These are phyloP conservation scores for Bertia moriformis DNA, from an alignment of 2,329 filamentous ascomycete species.

Conservation along the genomic window DNA sequence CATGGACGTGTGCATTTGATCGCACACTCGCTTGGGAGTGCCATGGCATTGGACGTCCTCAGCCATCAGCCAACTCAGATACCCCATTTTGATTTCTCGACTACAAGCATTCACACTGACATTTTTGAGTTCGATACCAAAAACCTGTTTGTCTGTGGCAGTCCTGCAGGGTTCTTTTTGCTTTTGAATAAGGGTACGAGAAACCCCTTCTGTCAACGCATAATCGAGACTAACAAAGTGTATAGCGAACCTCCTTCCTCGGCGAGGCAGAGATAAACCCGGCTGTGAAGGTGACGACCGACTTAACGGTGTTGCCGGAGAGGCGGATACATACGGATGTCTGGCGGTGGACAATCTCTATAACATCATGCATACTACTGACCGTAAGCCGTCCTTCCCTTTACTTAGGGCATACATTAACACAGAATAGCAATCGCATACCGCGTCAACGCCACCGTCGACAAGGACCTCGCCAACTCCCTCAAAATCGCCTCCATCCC, in stretches of 20 bases:
- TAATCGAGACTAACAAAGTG: neutral
- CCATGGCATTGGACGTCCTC: slow-evolving; percentile 56
- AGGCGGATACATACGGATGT: slow-evolving; percentile 47
- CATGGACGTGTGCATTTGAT: slow-evolving; percentile 51
- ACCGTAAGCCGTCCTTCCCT: neutral
- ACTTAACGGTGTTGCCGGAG: slow-evolving; percentile 30
- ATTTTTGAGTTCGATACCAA: slow-evolving; percentile 53
- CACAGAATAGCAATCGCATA: slow-evolving; percentile 35
- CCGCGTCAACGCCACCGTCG: slow-evolving; percentile 51
- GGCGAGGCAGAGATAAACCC: slow-evolving; percentile 39
- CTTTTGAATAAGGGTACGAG: slow-evolving; percentile 34
- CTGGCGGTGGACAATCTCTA: slow-evolving; percentile 55
- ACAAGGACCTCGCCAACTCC: slow-evolving; percentile 39
- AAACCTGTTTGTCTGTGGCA: slow-evolving; percentile 49
- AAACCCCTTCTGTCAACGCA: too few species aligned
- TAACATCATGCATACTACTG: slow-evolving; percentile 52
- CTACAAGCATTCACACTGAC: slow-evolving; percentile 13
- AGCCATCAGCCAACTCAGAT: slow-evolving; percentile 47
- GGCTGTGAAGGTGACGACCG: slow-evolving; percentile 16
- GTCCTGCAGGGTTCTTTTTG: slow-evolving; percentile 52
- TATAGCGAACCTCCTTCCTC: slow-evolving; percentile 30
- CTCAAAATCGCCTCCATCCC: slow-evolving; percentile 44
- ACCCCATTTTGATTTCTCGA: slow-evolving; percentile 5
- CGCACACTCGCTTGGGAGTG: slow-evolving; percentile 52
- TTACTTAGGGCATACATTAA: neutral